These are phyloP conservation scores for Picea mariana DNA, from an alignment of 83 land plant species.

Conservation along the genomic window DNA sequence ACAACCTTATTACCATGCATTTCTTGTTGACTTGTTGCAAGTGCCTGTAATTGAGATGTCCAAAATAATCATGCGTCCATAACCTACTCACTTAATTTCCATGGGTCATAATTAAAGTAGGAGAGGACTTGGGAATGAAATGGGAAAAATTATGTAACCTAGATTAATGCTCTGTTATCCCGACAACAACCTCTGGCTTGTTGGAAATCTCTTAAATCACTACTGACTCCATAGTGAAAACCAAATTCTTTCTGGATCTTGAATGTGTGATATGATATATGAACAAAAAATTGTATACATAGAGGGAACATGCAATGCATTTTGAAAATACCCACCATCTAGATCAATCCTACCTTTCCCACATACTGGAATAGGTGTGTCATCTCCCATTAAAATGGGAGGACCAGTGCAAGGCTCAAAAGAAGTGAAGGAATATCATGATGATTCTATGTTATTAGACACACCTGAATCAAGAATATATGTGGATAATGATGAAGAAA, in stretches of 20 bases:
- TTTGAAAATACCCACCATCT: background rate
- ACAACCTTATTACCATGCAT: background rate
- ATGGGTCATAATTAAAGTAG: background rate
- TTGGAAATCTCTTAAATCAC: background rate
- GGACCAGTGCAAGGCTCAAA: no score
- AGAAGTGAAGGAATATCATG: background rate
- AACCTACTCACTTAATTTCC: background rate
- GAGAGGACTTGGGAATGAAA: background rate
- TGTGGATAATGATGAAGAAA: background rate
- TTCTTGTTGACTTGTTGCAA: background rate
- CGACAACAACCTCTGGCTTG: background rate
- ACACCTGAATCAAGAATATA: background rate
- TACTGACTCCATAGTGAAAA: background rate
- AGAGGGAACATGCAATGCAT: background rate
- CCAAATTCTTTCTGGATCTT: background rate
- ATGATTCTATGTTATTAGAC: background rate
- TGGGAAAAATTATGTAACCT: background rate
- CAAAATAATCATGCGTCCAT: background rate
- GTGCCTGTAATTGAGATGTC: background rate
- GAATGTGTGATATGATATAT: background rate
- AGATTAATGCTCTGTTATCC: background rate
- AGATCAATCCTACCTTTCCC: no score
- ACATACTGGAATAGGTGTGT: no score
- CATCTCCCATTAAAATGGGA: no score
- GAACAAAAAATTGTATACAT: background rate